Base-by-base conservation (phyloP, 495 filamentous ascomycete species). In the Parachaetomium inaequale region DNA sequence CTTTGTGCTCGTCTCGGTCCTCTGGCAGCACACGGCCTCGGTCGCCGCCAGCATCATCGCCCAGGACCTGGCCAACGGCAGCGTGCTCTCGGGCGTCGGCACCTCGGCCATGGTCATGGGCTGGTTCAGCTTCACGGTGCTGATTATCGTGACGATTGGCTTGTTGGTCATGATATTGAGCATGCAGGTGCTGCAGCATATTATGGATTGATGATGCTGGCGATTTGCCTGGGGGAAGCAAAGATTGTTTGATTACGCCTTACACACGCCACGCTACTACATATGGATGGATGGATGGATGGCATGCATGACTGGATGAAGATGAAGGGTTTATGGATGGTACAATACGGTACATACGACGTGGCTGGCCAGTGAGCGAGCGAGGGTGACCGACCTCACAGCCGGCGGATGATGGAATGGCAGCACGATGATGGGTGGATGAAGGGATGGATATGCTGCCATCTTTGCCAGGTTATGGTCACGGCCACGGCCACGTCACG, bases 101-200 rank as follows among this genome's bases (percentile, higher is more conserved):
- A 89, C 89, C 6, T 89, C 87, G 4, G 93, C 93, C 11, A 98
- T 98, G 91, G 89, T 97, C 31, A 81, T 98, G 67, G 93, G 93
- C 28, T 98, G 93, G 93, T 97, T 98, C 74, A 89, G 91, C 15
- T 98, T 98, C 69, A 89, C 88, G 34, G 70, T 97, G 61, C 79
- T 98, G 63, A 93, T 97, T 58, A 86, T 97, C 36, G 92, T 96
- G 31, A 96, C 93, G 19, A 95, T 97, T 70, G 93, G 93, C 26
- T 74, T 98, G 73, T 79, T 98, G 40, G 88, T 97, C 65, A 98
- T 98, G 93, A 95, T 96, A 63, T 76, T 96, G 71, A 96, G 91
- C 76, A 91, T 96, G 66, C 81, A 84, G 34, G 78, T 95, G 31
- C 74, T 94, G 38, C 65, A 72, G 28, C 68, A 68, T 73, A 82